Evolutionary conservation across 768 basidiomycete species (phyloP).

Genomic region (Kondoa malvinella): DNA sequence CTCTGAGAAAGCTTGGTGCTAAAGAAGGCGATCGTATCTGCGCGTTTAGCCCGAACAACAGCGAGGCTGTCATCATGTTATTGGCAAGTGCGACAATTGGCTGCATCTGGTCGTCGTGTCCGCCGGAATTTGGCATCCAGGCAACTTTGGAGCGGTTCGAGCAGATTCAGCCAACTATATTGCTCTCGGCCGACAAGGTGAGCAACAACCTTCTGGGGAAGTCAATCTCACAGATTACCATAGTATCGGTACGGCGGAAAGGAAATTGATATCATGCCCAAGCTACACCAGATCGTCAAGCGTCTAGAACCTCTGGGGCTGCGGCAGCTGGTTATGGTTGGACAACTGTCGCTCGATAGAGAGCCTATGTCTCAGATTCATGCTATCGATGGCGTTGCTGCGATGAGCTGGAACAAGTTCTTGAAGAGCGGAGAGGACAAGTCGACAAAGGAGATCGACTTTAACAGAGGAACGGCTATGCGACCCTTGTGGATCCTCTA

Average conservation of each 20-base stretch:
- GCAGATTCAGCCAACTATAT: conserved; percentile 24
- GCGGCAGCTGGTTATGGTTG: conserved; percentile 18
- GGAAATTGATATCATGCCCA: conserved; percentile 11
- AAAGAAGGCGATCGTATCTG: conserved; percentile 24
- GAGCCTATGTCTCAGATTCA: conserved; percentile 7
- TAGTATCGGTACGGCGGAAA: conserved; percentile 24
- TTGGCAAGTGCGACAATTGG: conserved; percentile 19
- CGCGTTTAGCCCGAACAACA: conserved; percentile 22
- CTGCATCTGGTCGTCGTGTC: conserved; percentile 6
- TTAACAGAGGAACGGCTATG: conserved; percentile 16
- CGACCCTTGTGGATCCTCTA: conserved; percentile 17
- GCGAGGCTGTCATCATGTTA: conserved; percentile 19
- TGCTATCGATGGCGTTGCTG: background rate
- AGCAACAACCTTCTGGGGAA: background rate
- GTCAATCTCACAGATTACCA: background rate
- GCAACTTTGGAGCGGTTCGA: conserved; percentile 16
- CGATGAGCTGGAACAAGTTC: conserved; percentile 12
- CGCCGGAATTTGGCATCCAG: conserved; percentile 13
- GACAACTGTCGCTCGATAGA: conserved; percentile 14
- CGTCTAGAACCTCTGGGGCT: conserved; percentile 6
- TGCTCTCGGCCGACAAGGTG: conserved; percentile 24
- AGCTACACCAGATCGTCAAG: conserved; percentile 12
- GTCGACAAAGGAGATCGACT: conserved; percentile 14
- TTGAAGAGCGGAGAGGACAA: conserved; percentile 6
- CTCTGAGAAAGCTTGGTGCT: conserved; percentile 18